Base-by-base conservation (phyloP, 768 basidiomycete genomes). In the Clitopilus hobsonii region DNA sequence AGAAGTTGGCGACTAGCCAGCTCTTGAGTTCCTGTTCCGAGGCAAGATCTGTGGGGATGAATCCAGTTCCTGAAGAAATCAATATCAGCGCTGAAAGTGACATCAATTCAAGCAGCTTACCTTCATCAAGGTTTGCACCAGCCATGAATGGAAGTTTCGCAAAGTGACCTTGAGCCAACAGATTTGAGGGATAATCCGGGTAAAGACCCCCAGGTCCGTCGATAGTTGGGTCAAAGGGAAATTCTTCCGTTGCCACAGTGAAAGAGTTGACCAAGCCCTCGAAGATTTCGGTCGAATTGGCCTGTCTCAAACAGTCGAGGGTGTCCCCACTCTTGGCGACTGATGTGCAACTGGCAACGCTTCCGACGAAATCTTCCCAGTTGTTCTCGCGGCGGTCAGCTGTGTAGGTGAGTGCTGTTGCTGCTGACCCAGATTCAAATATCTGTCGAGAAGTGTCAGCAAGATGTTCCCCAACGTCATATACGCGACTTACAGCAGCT, bases 101-200 rank as follows among this genome's bases (percentile, higher is more conserved):
- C 36, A 26, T 16, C 10, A 10, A 3, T 45, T 11, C 11, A 36
- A n/a, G 24, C 32, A 16, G 55, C 45, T 8, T 24, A 74, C 77
- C 78, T 68, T 80, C 79, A 58, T 79, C 77, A n/a, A 72, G 62
- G 53, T 67, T 70, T 2, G 71, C 73, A 11, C 77, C 78, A 18
- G 74, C 64, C 18, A 80, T 78, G 57, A 77, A 75, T 0, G 78
- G 77, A 2, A 80, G 26, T 16, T 63, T 62, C 1, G 71, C 66
- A 54, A 75, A 76, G 0, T 65, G 64, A 0, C 75, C 74, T 3
- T 56, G 29, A 1, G 63, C 57, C 18, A 73, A 62, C 16, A 75
- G 59, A 22, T 41, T 63, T 3, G 74, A 74, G 1, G 77, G 69
- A 0, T 70, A 53, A 24, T 74, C 76, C 3, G 75, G 74, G n/a